Evolutionary conservation across 148 eudicot genomes (phyloP).

Genomic region (Rhododendron molle): DNA sequence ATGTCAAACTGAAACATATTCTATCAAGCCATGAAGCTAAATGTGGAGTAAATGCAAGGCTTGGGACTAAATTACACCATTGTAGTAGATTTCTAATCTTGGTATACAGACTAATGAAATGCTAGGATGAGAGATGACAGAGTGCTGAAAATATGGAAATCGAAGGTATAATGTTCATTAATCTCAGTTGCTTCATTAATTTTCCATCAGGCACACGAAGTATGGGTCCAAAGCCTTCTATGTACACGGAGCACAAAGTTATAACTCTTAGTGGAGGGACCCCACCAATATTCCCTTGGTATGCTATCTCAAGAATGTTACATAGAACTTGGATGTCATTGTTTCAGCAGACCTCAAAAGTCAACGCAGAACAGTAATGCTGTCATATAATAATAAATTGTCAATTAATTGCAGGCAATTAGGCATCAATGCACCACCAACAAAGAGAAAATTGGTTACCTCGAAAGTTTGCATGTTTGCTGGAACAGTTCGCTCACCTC

Average conservation of each 20-base stretch:
- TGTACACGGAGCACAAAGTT: neutral
- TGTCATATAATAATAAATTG: neutral
- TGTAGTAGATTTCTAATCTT: neutral
- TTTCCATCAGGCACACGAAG: neutral
- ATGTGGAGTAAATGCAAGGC: slow-evolving; percentile 3
- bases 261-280: neutral
- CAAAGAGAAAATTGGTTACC: slow-evolving; percentile 35
- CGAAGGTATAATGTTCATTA: neutral
- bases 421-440: neutral
- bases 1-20: neutral
- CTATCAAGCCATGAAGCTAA: neutral
- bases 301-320: neutral
- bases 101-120: neutral
- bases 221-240: slow-evolving; percentile 2
- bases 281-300: slow-evolving; percentile 4
- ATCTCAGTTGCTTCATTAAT: neutral
- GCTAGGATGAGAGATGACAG: neutral
- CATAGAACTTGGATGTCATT: neutral
- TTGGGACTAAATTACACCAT: neutral
- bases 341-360: neutral
- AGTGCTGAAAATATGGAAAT: neutral
- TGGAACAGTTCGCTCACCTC: slow-evolving; percentile 12
- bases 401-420: neutral
- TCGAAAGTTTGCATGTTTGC: slow-evolving; percentile 20
- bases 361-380: slow-evolving; percentile 2